Base-by-base conservation (phyloP, 192 early-diverging fungal species). In the Mortierella alpina region DNA sequence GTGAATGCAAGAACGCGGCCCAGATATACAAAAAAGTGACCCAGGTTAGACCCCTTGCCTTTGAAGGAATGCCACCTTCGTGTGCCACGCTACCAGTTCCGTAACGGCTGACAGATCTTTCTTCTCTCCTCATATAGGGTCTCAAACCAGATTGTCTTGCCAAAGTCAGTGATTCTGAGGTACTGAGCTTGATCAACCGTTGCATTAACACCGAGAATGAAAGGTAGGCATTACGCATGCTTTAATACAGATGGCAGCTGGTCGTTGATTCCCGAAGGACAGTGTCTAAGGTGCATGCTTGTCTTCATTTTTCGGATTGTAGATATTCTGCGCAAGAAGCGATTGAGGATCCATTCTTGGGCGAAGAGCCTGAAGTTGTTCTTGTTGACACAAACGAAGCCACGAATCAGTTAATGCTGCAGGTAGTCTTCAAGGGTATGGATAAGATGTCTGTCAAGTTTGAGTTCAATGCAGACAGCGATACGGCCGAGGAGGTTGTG, bases 361-460 rank as follows among this genome's bases (percentile, higher is more conserved):
- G 89, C 5, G 86, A 92, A 4, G 93, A 94, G 39, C 93, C 93
- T 0, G 93, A 94, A 75, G 93, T 94, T 5, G 88, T 93, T 6
- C 75, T 94, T 9, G 44, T 93, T 23, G 67, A 84, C 15, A 83
- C 84, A 15, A 88, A 90, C 45, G 86, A 86, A 48, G 87, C 88
- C 59, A 92, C 89, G 67, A 89, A 87, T 23, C 88, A 91, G 61
- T 66, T 93, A 39, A 90, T 85, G 1, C 84, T 94, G 58, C 92
- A 94, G 77, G 91, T 94, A 18, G 89, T 92, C 8, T 94, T 93
- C 85, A 93, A 93, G 70, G 93, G 92, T 11, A 91, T 89, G 84
- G 93, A 94, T 72, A 89, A 88, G 59, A 76, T 95, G 17, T 94
- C 93, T 0, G 93, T 95, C 20, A 94, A 94, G 73, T 95, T 95